These are phyloP conservation scores for Exsudoporus frostii DNA, from an alignment of 768 basidiomycete genomes.

Conservation along the genomic window DNA sequence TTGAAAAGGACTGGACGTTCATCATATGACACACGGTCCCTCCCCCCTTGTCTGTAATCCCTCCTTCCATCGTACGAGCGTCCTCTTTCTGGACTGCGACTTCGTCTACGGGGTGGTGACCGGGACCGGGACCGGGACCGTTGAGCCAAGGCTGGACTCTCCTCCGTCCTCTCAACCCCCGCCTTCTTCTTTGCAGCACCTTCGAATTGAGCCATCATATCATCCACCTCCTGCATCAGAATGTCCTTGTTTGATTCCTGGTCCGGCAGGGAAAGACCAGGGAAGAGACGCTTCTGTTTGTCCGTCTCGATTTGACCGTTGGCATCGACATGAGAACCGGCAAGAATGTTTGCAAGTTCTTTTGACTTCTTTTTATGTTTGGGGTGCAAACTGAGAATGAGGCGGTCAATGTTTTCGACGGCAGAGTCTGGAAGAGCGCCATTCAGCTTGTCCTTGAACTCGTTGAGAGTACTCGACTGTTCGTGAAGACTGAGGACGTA, in stretches of 20 bases:
- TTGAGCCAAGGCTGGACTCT: conserved; percentile 57
- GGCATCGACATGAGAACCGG: conserved; percentile 27
- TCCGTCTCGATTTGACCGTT: conserved; percentile 54
- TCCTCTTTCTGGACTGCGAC: conserved; percentile 60
- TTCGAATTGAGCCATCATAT: conserved; percentile 77
- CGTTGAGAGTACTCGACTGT: conserved; percentile 68
- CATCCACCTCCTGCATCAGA: conserved; percentile 85
- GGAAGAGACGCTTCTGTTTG: conserved; percentile 82
- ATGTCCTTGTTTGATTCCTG: conserved; percentile 69
- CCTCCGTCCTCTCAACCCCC: conserved; percentile 40
- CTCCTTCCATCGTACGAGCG: conserved; percentile 43
- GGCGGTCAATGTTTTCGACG: conserved; percentile 88
- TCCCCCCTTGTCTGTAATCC: conserved; percentile 40
- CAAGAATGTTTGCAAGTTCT: conserved; percentile 36
- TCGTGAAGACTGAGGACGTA: conserved; percentile 92
- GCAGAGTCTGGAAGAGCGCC: conserved; percentile 88
- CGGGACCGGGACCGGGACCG: conserved; percentile 46
- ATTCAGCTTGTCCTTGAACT: conserved; percentile 79
- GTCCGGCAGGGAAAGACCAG: conserved; percentile 83
- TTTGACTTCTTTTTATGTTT: conserved; percentile 79
- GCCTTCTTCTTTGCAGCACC: conserved; percentile 62
- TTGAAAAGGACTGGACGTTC: conserved; percentile 89
- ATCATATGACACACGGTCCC: conserved; percentile 48
- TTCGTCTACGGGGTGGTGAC: conserved; percentile 48
- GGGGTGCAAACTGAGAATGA: conserved; percentile 92